phyloP scores from a whole-genome alignment of 2,329 filamentous ascomycete genomes.

The Cladophialophora chaetospira region DNA sequence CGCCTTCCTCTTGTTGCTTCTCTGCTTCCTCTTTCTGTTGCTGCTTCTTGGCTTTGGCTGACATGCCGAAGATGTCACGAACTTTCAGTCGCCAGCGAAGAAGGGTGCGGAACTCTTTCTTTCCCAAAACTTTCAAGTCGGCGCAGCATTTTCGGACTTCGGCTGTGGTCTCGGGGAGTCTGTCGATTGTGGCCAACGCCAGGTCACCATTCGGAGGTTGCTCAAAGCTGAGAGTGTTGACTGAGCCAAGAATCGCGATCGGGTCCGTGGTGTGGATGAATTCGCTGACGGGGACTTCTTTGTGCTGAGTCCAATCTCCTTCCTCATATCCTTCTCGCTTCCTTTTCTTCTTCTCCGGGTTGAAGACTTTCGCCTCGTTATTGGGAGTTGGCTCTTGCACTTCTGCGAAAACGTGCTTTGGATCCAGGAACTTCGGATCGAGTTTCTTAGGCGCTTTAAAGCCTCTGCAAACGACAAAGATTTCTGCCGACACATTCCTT shows the following conservation, averaged over 20 bases:
- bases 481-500: conserved; percentile 94
- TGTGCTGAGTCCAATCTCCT: conserved; percentile 89
- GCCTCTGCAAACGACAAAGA: conserved; percentile 94
- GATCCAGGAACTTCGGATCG: conserved; percentile 89
- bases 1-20: conserved; percentile 53
- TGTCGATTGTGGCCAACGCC: conserved; percentile 80
- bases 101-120: conserved; percentile 90
- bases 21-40: conserved; percentile 31
- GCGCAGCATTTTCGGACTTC: conserved; percentile 78
- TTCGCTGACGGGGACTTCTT: conserved; percentile 82
- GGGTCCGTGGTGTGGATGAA: conserved; percentile 94
- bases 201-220: conserved; percentile 81
- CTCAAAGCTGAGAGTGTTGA: conserved; percentile 81
- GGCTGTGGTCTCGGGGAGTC: conserved; percentile 80
- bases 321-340: conserved; percentile 98
- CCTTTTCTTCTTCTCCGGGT: conserved; percentile 94
- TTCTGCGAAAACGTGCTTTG: conserved; percentile 88
- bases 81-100: conserved; percentile 88
- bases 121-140: conserved; percentile 85
- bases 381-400: conserved; percentile 82
- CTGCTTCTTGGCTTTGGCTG: conserved; percentile 46
- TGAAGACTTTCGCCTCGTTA: conserved; percentile 97
- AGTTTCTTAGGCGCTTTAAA: conserved; percentile 94
- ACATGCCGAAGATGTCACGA: conserved; percentile 84
- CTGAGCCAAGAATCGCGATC: conserved; percentile 82